Evolutionary conservation across 2,329 filamentous ascomycete genomes (phyloP), one percentile per base, ranked within the genome.

Genomic region (Capronia epimyces): DNA sequence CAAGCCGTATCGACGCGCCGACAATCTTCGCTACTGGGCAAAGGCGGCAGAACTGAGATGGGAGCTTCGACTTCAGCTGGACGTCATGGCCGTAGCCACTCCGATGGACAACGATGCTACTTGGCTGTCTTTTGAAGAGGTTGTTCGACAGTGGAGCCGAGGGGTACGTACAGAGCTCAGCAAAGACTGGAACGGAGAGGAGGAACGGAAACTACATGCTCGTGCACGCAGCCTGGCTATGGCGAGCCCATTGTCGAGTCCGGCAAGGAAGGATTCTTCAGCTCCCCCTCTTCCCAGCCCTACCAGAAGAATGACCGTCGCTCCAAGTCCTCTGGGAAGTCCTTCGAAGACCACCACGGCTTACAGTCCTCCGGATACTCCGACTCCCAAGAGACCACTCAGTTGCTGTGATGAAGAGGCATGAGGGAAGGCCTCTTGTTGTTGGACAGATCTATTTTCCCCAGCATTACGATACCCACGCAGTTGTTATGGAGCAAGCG

Each of bases 21-120:
- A 98, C 62, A 98, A 98, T 67, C 76, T 98, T 55, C 82, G 89
- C 34, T 98, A 86, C 74, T 98, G 93, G 91, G 80, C 87, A 69
- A 98, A 98, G 73, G 93, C 91, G 1, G 89, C 90, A 6, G 90
- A 98, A 71, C 76, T 97, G 52, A 82, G 93, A 49, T 98, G 91
- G 84, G 93, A 97, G 69, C 80, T 90, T 32, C 79, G 86, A 60
- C 75, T 97, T 45, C 81, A 84, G 57, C 77, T 95, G 47, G 89
- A 96, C 64, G 88, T 91, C 18, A 84, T 94, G 69, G 89, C 85
- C 22, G 90, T 95, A 18, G 86, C 90, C 64, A 84, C 84, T 64
- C 84, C 67, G 27, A 71, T 77, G 53, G 76, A 80, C 43, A 77
- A 77, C 1, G 76, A 81, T 46, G 82, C 82, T 10, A 51, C 50